Conservation (phyloP, 1,284 basidiomycete genomes). For the Heterobasidion annosum region DNA sequence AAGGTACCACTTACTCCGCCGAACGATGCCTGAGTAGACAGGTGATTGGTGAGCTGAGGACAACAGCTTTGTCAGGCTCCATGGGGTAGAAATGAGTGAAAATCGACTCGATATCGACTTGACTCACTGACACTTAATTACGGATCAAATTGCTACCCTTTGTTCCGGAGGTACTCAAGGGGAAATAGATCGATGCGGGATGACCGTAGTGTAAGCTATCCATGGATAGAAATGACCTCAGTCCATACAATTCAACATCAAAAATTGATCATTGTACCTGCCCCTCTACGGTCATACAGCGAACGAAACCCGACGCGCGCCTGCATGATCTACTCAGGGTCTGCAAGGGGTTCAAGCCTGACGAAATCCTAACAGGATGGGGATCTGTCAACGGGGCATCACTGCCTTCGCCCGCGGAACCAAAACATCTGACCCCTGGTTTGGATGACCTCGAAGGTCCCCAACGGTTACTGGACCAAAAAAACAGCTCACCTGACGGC, state of each 20-base stretch:
- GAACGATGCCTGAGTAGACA: background rate
- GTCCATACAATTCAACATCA: background rate
- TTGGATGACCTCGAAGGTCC: no score
- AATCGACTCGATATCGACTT: no score
- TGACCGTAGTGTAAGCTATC: no score
- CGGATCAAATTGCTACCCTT: background rate
- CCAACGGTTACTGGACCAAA: no score
- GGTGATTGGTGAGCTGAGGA: background rate
- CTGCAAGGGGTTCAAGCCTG: background rate
- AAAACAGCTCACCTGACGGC: no score
- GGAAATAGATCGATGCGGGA: background rate
- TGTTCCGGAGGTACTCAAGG: background rate
- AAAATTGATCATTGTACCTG: background rate
- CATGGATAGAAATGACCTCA: no score
- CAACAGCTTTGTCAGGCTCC: no score
- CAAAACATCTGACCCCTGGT: no score
- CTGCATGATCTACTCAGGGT: background rate
- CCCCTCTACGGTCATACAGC: background rate
- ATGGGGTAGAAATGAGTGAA: no score
- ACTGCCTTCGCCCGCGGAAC: no score
- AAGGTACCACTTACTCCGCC: background rate
- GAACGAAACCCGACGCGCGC: background rate
- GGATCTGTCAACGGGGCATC: background rate
- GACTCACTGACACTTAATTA: no score
- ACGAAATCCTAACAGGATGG: background rate